Evolutionary conservation across 140 eudicot genomes (phyloP).

Genomic region (Erigeron philadelphicus): DNA sequence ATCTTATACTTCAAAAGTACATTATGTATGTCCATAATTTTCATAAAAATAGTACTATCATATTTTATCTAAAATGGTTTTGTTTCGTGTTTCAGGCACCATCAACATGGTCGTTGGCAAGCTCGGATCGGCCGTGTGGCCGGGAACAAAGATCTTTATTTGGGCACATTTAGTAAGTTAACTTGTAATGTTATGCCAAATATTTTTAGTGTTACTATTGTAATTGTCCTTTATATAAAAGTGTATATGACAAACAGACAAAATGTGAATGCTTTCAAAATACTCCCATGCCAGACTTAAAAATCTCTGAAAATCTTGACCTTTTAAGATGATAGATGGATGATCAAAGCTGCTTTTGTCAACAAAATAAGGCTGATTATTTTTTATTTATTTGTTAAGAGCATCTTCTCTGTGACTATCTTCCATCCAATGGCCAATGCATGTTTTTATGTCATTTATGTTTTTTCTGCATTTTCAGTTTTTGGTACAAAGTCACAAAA

Average conservation of each 20-base stretch:
- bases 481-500: slow-evolving; percentile 31
- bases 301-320: slow-evolving; percentile 34
- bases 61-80: slow-evolving; percentile 6
- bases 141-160: slow-evolving; percentile 86
- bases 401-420: slow-evolving; percentile 36
- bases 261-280: slow-evolving; percentile 29
- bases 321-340: slow-evolving; percentile 28
- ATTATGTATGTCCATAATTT: neutral
- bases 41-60: too few relatives aligned
- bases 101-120: slow-evolving; percentile 97
- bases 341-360: slow-evolving; percentile 42
- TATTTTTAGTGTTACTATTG: neutral
- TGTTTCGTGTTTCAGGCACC: slow-evolving; percentile 54
- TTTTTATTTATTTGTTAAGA: slow-evolving; percentile 11
- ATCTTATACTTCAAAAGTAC: neutral
- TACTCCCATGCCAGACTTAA: slow-evolving; percentile 25
- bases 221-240: neutral
- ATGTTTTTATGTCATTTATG: slow-evolving; percentile 41
- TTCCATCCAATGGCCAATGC: slow-evolving; percentile 40
- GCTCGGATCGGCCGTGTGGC: slow-evolving; percentile 95
- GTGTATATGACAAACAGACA: slow-evolving; percentile 19
- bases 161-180: slow-evolving; percentile 86
- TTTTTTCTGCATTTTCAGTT: slow-evolving; percentile 36
- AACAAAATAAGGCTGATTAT: slow-evolving; percentile 30
- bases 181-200: neutral